These are phyloP conservation scores for Oryza coarctata DNA, from an alignment of 176 grass and related monocot genomes.

Conservation along the genomic window DNA sequence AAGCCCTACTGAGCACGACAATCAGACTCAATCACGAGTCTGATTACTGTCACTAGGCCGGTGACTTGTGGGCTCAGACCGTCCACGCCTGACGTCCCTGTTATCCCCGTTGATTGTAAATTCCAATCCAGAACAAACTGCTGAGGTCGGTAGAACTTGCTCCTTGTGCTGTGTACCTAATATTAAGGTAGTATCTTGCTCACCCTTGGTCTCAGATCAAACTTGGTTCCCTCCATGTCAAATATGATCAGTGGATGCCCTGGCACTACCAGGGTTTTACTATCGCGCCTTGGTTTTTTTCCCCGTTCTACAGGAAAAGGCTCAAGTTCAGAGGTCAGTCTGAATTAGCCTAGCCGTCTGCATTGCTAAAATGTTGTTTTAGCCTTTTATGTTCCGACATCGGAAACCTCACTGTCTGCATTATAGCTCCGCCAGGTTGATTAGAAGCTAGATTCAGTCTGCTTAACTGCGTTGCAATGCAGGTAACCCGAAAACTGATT, in stretches of 20 bases:
- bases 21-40: background rate
- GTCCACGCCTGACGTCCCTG: background rate
- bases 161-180: background rate
- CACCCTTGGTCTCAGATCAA: background rate
- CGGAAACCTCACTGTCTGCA: background rate
- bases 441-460: background rate
- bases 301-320: background rate
- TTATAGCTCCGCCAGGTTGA: background rate
- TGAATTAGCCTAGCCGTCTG: background rate
- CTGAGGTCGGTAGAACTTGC: background rate
- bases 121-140: background rate
- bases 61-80: background rate
- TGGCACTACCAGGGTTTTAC: background rate
- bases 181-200: background rate
- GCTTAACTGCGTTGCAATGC: background rate
- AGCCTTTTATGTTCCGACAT: background rate
- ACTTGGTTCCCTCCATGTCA: background rate
- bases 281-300: background rate
- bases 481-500: background rate
- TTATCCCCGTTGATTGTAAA: background rate
- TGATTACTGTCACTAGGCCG: background rate
- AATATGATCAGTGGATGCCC: background rate
- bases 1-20: conserved; percentile 16
- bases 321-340: background rate
- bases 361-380: background rate